These are phyloP conservation scores for Pouteria glomerata DNA, from an alignment of 148 eudicot species.

Conservation along the genomic window DNA sequence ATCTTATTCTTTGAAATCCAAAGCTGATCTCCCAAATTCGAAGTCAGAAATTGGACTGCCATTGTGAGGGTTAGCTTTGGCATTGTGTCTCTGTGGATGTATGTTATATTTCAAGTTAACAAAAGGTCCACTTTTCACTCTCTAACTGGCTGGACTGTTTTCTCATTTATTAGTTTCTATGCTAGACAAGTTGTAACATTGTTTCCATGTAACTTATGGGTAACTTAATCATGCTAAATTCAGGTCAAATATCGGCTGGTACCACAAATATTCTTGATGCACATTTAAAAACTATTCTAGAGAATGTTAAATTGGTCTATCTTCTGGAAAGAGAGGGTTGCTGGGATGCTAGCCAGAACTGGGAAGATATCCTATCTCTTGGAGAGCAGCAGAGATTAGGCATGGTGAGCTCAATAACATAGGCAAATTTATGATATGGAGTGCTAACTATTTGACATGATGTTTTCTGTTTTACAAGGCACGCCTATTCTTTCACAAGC, in stretches of 20 bases:
- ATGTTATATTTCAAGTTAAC: neutral
- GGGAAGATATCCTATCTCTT: slow-evolving; percentile 96
- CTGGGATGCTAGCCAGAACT: slow-evolving; percentile 66
- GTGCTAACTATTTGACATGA: slow-evolving; percentile 1
- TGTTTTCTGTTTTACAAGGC: slow-evolving; percentile 50
- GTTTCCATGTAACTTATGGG: neutral
- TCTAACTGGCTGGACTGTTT: neutral
- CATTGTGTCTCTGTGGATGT: neutral
- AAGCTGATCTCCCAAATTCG: neutral
- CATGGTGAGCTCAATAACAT: slow-evolving; percentile 54
- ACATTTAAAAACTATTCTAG: slow-evolving; percentile 59
- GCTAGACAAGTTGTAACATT: neutral
- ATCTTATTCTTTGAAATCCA: too few species aligned
- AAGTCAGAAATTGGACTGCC: neutral
- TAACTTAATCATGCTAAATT: slow-evolving; percentile 8
- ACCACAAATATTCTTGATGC: slow-evolving; percentile 40
- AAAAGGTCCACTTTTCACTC: neutral
- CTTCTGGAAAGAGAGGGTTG: slow-evolving; percentile 94
- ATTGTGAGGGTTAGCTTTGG: neutral
- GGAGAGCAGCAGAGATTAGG: slow-evolving; percentile 95
- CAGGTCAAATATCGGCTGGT: slow-evolving; percentile 39
- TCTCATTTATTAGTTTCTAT: neutral
- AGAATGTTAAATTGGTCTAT: slow-evolving; percentile 70
- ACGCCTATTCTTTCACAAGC: slow-evolving; percentile 97
- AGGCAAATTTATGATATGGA: neutral